Percentiles rank a stretch among this genome's conserved stretches.
These are phyloP conservation scores for Zanthoxylum bungeanum DNA, from an alignment of 345 rosid species.

Conservation along the genomic window DNA sequence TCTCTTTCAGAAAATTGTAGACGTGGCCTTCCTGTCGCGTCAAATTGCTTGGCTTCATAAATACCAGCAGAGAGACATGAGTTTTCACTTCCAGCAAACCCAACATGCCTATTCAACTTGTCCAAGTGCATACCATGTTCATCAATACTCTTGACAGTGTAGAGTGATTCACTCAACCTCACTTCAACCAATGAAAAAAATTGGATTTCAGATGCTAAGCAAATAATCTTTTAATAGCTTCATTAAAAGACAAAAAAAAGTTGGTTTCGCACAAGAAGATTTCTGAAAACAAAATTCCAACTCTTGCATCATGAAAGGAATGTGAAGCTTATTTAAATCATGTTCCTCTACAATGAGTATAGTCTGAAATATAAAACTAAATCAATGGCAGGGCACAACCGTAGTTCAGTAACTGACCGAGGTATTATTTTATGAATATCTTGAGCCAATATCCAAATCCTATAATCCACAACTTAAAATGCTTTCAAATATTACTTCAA, in stretches of 20 bases:
- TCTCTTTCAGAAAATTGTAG: constrained; percentile 38
- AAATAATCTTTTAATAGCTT: no score
- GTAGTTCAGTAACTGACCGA: neutral
- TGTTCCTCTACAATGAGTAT: no score
- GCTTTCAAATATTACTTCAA: neutral
- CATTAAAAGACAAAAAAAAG: no score
- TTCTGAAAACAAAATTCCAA: no score
- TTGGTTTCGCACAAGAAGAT: no score
- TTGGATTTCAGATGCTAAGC: no score
- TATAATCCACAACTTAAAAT: neutral
- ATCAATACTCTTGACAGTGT: constrained; percentile 54
- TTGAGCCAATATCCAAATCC: neutral
- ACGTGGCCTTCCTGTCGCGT: constrained; percentile 34
- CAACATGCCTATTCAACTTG: constrained; percentile 40
- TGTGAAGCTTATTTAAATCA: no score
- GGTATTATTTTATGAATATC: neutral
- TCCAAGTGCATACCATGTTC: constrained; percentile 41
- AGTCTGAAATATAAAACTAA: no score
- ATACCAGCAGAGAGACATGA: constrained; percentile 60
- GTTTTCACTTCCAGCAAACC: constrained; percentile 40
- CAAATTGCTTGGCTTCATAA: constrained; percentile 46
- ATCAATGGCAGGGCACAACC: neutral
- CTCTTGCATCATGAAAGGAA: no score
- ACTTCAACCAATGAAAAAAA: constrained; percentile 48
- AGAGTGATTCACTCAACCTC: constrained; percentile 85